Base-by-base conservation (phyloP, 148 eudicot species). In the Camellia lanceoleosa region DNA sequence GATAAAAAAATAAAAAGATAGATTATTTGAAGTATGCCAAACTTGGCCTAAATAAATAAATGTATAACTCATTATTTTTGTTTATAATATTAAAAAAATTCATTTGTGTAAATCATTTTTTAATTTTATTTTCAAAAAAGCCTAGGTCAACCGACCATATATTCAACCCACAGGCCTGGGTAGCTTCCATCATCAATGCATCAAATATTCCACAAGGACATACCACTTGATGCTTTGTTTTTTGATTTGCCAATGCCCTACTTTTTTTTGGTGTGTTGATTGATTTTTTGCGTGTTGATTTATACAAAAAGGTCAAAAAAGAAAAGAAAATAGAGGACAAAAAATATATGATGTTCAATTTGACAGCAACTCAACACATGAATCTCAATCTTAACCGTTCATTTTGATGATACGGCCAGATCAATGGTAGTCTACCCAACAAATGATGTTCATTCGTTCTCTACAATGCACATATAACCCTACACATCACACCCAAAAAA, bases 371-470 rank as follows among this genome's bases (percentile, higher is more conserved):
- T 55, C 42, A 12, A 10, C 7, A 30, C 1, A 30, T 30, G 38
- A 4, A 5, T 1, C 72, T 77, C 4, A 77, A 83, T 73, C 79
- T 11, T 42, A 67, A 70, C 82, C 85, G 62, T 83, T 68, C 42
- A 15, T 58, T 62, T 41, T 72, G 76, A 38, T 7, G 44, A 52
- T 83, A 80, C 79, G 71, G 76, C 76, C 68, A 60, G 61, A 69
- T 64, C 68, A 47, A 43, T 65, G 65, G 69, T 59, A 38, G 76
- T 54, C 47, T 38, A 69, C 23, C 8, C 42, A 73, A 46, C 16
- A 68, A 69, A 49, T 49, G n/a, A 9, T 59, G 59, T 73, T 66
- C 78, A 72, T 82, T 77, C 64, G 42, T 54, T 70, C 76, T 64
- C 7, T 15, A 3, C 38, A 30, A 67, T 47, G 4, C 52, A 59